Evolutionary conservation across 1,284 basidiomycete genomes (phyloP), one percentile per base, ranked within the genome.

Genomic region (Athelia sp.): DNA sequence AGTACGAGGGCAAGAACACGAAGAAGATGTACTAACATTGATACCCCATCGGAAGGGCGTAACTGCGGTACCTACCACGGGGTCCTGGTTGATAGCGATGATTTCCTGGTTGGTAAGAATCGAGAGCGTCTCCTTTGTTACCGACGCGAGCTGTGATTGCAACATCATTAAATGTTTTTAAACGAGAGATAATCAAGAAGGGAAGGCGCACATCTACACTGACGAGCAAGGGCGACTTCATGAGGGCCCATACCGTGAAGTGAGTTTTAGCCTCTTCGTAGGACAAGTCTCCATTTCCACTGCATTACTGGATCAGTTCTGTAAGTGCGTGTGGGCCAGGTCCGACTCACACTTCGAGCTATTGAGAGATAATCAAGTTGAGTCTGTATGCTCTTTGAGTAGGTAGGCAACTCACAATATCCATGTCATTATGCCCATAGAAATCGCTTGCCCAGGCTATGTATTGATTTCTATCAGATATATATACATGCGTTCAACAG

Each of bases 41-140:
- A 77, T 59, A 6, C 84, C 83, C 84, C 84, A 85, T 55, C 81
- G 68, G 69, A 85, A 86, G 10, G 84, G 83, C 23, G 78, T 73
- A 48, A 84, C 70, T 26, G 74, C 73, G 10, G 75, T 78, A 2
- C 82, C 84, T 38, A 79, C 71, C 0, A 80, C 78, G 0, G 78
- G 71, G 58, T 86, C 83, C 61, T 86, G 84, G 59, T 84, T 83
- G 56, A 86, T 83, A 11, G 78, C 83, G 24, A 86, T 73, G 47
- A 86, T 78, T 62, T 86, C 83, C 36, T 57, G 60, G 60, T 85
- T 86, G 58, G 69, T 81, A 43, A 85, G 66, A 55, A 85, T 79
- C 34, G 69, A 68, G 1, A 86, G 63, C 11, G 73, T 71, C 46
- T 78, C 69, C 19, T 73, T 56, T 18, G 74, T 74, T 40, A 76